These are phyloP conservation scores for Paraphoma sp. DNA, from an alignment of 2,329 filamentous ascomycete species.

Conservation along the genomic window DNA sequence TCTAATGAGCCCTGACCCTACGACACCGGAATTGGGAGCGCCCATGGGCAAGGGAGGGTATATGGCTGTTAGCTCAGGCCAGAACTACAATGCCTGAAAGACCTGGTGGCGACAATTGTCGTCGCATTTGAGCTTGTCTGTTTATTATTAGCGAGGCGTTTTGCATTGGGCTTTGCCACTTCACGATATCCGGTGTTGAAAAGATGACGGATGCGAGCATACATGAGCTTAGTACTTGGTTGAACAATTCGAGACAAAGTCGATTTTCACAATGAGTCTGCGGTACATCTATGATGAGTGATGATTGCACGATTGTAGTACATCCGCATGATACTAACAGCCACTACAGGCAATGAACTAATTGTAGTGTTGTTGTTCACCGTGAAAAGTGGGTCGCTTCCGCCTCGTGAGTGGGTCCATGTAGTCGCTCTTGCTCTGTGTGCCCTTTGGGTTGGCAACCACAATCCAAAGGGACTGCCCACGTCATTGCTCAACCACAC, in stretches of 20 bases:
- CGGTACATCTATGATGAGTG: too few species aligned
- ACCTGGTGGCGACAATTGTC: neutral
- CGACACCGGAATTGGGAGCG: neutral
- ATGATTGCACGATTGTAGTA: too few species aligned
- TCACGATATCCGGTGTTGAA: neutral
- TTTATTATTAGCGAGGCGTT: slow-evolving; percentile 9
- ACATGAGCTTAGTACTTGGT: neutral
- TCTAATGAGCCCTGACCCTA: slow-evolving; percentile 18
- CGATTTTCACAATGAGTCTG: too few species aligned
- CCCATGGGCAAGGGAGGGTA: slow-evolving; percentile 18
- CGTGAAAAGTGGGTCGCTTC: neutral
- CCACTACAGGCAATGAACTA: neutral
- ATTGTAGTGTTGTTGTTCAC: neutral
- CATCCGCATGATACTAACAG: too few species aligned
- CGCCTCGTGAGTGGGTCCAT: neutral
- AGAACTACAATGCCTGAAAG: slow-evolving; percentile 21
- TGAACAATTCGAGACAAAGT: neutral
- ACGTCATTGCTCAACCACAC: neutral
- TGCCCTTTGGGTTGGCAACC: neutral
- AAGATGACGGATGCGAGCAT: neutral
- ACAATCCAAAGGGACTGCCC: neutral
- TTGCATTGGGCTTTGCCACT: neutral
- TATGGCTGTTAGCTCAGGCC: slow-evolving; percentile 23
- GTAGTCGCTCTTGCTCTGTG: neutral
- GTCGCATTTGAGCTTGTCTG: neutral